Evolutionary conservation across 176 grass and related monocot genomes (phyloP), one percentile per base, ranked within the genome.

Genomic region (Pontederia paniculata): DNA sequence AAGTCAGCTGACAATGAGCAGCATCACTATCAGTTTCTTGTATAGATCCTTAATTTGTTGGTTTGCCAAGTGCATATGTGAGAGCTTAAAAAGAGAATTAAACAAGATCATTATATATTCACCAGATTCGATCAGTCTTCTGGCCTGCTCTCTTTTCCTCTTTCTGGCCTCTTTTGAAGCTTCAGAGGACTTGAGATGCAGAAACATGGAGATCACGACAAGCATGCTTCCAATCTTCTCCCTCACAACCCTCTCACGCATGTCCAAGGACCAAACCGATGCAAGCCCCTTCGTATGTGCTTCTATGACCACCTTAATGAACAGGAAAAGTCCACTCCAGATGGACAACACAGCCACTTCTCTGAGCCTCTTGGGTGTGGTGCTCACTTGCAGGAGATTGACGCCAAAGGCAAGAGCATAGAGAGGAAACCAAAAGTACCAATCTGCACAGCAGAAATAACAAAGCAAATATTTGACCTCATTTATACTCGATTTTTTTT

Each of bases 341-440:
- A 75, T 49, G 13, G 56, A 42, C 56, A 65, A 17, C 57, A 44
- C 17, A 47, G 71, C 71, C 45, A 65, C 49, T 21, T 44, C 49
- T 7, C 17, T 47, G 16, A 70, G 44, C 19, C 9, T 18, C 18
- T 31, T 75, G 1, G 62, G 56, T 44, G 42, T 4, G 12, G 45
- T 62, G 5, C 49, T 57, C 21, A 50, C 1, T 5, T 54, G 46
- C 13, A 75, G 68, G 16, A 80, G 28, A 80, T 80, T 74, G 17
- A 80, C 71, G 17, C 55, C 49, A 58, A 45, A 75, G 0, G 77
- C 77, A 50, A 44, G 41, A 42, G 43, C 73, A 57, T 80, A 80
- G 8, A 80, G 20, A 19, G 77, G 71, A 9, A 80, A 31, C 77
- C 77, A 80, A 21, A 80, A 70, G 15, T 80, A 80, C 77, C 77